Base-by-base conservation (phyloP, 192 early-diverging fungal species). In the Coemansia sp. region DNA sequence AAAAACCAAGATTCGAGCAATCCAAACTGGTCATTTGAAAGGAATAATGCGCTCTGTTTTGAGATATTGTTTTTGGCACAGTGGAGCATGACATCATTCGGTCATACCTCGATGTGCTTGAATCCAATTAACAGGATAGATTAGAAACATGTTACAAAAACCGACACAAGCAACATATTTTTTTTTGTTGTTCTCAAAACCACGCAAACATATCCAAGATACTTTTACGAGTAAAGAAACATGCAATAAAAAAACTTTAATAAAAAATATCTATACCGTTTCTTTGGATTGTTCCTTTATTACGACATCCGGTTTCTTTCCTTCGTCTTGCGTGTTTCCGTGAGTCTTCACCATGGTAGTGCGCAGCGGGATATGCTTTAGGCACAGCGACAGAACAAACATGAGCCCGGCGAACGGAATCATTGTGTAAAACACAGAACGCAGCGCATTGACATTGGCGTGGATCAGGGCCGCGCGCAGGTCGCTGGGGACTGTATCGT, bases 391-490 rank as follows among this genome's bases (percentile, higher is more conserved):
- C n/a, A 75, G n/a, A 43, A 88, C 14, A 33, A 85, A 74, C 1
- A 78, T 63, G 8, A 69, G 18, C 4, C 74, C 77, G 18, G 69
- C 70, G 31, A 88, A 75, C 1, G 85, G 80, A 11, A 83, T 62
- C 29, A 83, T 64, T 38, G 74, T 65, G n/a, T 71, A 62, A 58
- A 75, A 86, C 10, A 83, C 73, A 18, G 33, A 69, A 29, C 80
- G 82, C 46, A 89, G 62, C 8, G 82, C 70, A 21, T 66, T 48
- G 21, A 85, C 86, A 62, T 87, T 87, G 3, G 84, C 82, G 5
- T 67, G 64, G 19, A 86, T 77, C 6, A 84, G 70, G 7, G 62
- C 54, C 0, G 16, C 29, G 62, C 71, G 79, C 18, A 83, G 47
- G 55, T 65, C 61, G 3, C 14, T 18, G 0, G 84, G 78, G 2